phyloP scores from a whole-genome alignment of 352 stramenopile genomes.

The Pythium pyrilobum region DNA sequence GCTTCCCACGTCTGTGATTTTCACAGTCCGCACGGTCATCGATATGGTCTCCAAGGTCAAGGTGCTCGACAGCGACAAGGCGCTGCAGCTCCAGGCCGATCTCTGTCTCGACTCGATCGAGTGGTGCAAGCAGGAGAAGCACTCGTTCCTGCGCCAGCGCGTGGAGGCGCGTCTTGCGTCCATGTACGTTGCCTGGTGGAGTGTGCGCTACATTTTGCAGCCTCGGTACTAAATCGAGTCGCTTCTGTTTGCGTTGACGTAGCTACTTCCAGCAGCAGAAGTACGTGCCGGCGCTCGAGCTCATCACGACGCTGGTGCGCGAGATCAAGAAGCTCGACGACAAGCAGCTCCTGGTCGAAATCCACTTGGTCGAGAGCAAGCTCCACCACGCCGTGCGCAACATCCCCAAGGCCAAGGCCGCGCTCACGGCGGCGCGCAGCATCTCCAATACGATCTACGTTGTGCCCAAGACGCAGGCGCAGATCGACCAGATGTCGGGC shows the following conservation, averaged over 20 bases:
- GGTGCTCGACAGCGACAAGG: constrained; percentile 81
- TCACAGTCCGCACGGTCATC: constrained; percentile 93
- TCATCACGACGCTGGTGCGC: constrained; percentile 92
- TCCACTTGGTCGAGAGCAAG: constrained; percentile 97
- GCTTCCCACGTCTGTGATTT: not conserved
- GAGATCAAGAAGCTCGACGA: constrained; percentile 99
- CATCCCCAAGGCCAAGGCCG: constrained; percentile 94
- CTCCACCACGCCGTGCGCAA: constrained; percentile 97
- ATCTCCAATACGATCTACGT: constrained; percentile 99
- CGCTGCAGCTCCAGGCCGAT: constrained; percentile 92
- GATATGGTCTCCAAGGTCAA: constrained; percentile 95
- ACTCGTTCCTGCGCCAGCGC: constrained; percentile 97
- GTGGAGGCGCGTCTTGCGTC: constrained; percentile 95
- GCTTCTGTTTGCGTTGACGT: not conserved
- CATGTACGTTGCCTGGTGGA: constrained; percentile 37
- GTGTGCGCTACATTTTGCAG: too few relatives aligned
- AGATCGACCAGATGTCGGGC: constrained; percentile 96
- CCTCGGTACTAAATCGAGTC: too few relatives aligned
- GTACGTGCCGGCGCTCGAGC: constrained; percentile 90
- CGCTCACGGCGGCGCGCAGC: constrained; percentile 95
- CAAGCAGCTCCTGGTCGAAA: constrained; percentile 99
- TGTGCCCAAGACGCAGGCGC: constrained; percentile 90
- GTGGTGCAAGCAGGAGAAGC: constrained; percentile 92
- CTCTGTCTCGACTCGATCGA: constrained; percentile 95
- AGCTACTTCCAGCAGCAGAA: constrained; percentile 87